A percentile compares a stretch with the other conserved stretches of the same genome.
Evolutionary conservation across 169 alveolate genomes (phyloP).

Genomic region (Plasmodium relictum): DNA sequence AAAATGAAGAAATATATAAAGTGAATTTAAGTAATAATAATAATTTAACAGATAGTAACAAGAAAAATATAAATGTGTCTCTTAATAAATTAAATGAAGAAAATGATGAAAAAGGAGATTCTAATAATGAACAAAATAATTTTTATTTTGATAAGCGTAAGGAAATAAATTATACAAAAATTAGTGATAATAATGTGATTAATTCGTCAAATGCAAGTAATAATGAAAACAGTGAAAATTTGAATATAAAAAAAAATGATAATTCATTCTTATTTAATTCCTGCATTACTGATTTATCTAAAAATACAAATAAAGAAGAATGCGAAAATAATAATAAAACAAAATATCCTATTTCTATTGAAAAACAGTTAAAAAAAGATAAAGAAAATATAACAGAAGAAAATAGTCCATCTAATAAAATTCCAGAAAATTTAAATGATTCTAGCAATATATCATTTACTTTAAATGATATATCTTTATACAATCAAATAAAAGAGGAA

Average conservation of each 20-base stretch:
- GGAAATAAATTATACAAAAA: background rate
- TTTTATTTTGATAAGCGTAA: background rate
- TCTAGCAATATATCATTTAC: background rate
- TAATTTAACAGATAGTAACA: slow-evolving; percentile 13
- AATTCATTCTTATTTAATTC: no score
- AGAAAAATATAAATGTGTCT: background rate
- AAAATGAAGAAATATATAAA: slow-evolving; percentile 29
- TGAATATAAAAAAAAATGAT: background rate
- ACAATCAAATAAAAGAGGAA: background rate
- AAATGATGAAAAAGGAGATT: background rate
- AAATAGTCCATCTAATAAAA: background rate
- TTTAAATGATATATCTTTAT: background rate
- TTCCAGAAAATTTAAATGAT: background rate
- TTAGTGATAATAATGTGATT: background rate
- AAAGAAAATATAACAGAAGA: background rate
- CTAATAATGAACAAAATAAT: background rate
- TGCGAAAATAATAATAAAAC: no score
- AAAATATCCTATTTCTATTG: no score
- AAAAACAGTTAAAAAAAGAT: no score
- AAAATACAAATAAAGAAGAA: no score
- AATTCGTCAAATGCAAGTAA: background rate
- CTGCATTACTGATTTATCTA: no score
- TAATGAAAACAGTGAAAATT: background rate
- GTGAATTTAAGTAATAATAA: background rate
- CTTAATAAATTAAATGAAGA: background rate